Evolutionary conservation across 345 rosid species (phyloP).

Genomic region (Aquilaria yunnanensis): DNA sequence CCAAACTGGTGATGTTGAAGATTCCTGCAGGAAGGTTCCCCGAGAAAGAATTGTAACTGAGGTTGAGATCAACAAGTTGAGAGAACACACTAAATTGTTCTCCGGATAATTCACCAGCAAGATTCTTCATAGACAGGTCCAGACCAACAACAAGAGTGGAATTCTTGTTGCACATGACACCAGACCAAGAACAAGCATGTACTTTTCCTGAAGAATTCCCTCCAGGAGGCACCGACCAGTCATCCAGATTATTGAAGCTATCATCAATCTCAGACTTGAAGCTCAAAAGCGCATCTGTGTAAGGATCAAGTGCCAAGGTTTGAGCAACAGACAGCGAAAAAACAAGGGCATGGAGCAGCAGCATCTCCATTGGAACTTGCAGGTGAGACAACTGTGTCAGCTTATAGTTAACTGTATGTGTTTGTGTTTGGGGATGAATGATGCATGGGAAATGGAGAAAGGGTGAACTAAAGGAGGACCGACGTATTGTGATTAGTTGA

Average conservation of each 20-base stretch:
- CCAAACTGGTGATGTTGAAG: constrained; percentile 44
- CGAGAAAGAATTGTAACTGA: constrained; percentile 73
- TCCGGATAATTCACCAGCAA: constrained; percentile 54
- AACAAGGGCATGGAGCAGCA: constrained; percentile 27
- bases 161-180: constrained; percentile 60
- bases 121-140: constrained; percentile 58
- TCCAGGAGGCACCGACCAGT: constrained; percentile 54
- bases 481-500: constrained; percentile 32
- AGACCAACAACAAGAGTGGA: constrained; percentile 48
- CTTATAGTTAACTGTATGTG: not conserved
- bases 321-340: constrained; percentile 13
- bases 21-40: constrained; percentile 56
- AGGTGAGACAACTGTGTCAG: constrained; percentile 16
- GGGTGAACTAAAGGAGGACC: constrained; percentile 20
- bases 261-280: constrained; percentile 66
- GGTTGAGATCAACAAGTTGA: constrained; percentile 71
- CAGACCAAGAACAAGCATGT: constrained; percentile 78
- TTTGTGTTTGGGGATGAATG: constrained; percentile 15
- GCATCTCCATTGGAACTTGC: constrained; percentile 54
- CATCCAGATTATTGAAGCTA: constrained; percentile 34
- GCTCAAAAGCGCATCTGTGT: constrained; percentile 56
- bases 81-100: constrained; percentile 45
- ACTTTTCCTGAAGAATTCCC: constrained; percentile 22
- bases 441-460: constrained; percentile 74
- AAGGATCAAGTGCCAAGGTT: constrained; percentile 41